A percentile compares a stretch with the other conserved stretches of the same genome.
phyloP scores from a whole-genome alignment of 805 yeast species.

The Blastobotrys robertii region DNA sequence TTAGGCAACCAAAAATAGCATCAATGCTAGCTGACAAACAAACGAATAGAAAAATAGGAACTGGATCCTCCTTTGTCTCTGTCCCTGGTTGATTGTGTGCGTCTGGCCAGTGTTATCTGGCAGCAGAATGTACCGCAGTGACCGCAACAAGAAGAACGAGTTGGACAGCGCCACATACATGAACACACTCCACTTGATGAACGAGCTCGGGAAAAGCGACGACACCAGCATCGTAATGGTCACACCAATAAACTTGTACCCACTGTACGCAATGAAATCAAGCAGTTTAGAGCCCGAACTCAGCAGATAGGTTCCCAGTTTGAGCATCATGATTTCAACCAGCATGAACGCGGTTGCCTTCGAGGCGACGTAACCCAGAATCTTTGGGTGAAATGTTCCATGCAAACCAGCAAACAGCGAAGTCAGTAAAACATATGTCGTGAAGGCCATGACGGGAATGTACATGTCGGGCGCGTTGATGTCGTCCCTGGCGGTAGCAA shows the following conservation, averaged over 20 bases:
- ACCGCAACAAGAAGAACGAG: constrained; percentile 40
- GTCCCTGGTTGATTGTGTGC: constrained; percentile 45
- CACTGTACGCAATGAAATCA: constrained; percentile 83
- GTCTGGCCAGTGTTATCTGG: constrained; percentile 49
- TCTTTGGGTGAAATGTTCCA: constrained; percentile 88
- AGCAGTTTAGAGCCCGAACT: constrained; percentile 60
- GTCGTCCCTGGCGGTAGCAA: constrained; percentile 75
- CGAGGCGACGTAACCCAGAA: constrained; percentile 78
- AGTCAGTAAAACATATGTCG: constrained; percentile 77
- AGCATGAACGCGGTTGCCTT: constrained; percentile 76
- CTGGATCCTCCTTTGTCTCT: constrained; percentile 74
- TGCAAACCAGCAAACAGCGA: constrained; percentile 77
- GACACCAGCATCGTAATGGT: constrained; percentile 28
- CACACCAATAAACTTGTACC: constrained; percentile 83
- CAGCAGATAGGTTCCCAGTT: constrained; percentile 73
- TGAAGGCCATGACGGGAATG: constrained; percentile 87
- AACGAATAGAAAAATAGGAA: constrained; percentile 80
- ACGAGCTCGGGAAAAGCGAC: constrained; percentile 22
- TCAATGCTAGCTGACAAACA: constrained; percentile 62
- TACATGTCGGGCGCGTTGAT: constrained; percentile 94
- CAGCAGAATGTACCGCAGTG: constrained; percentile 56
- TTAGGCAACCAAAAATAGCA: constrained; percentile 50
- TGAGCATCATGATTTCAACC: constrained; percentile 65
- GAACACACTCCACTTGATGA: constrained; percentile 42
- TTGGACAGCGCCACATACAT: constrained; percentile 44